Evolutionary conservation across 768 basidiomycete genomes (phyloP).

Genomic region (Basidioascus undulatus): DNA sequence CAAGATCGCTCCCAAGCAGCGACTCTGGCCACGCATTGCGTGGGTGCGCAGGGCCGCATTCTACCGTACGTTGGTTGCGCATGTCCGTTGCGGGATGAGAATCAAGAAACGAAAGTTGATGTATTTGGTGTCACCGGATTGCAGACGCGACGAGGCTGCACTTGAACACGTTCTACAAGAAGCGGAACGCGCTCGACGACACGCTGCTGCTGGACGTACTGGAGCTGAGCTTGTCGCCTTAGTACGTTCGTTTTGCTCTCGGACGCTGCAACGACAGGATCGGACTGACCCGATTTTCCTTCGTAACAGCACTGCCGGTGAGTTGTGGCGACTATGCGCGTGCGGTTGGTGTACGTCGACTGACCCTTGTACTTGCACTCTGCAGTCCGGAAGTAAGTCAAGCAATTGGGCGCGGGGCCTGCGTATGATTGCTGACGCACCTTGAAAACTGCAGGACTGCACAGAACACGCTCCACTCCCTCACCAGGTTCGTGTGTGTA

Average conservation of each 20-base stretch:
- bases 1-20: conserved; percentile 27
- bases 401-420: neutral
- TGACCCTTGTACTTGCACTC: neutral
- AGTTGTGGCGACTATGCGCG: too few species aligned
- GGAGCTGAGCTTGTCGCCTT: conserved; percentile 21
- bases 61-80: too few species aligned
- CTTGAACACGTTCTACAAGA: conserved; percentile 17
- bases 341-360: conserved; percentile 32
- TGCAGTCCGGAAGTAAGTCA: conserved; percentile 17
- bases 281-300: too few species aligned
- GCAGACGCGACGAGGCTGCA: conserved; percentile 11
- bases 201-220: conserved; percentile 20
- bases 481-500: conserved; percentile 27
- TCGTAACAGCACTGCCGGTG: too few species aligned
- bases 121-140: too few species aligned
- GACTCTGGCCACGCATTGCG: conserved; percentile 29
- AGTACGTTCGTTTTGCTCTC: too few species aligned
- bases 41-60: conserved; percentile 13
- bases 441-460: conserved; percentile 17
- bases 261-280: too few species aligned
- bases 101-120: too few species aligned
- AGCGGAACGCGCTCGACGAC: conserved; percentile 21
- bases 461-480: conserved; percentile 29
- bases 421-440: conserved; percentile 2
- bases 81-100: too few species aligned